phyloP scores from a whole-genome alignment of 148 eudicot species.

The Rhododendron mucronatum region DNA sequence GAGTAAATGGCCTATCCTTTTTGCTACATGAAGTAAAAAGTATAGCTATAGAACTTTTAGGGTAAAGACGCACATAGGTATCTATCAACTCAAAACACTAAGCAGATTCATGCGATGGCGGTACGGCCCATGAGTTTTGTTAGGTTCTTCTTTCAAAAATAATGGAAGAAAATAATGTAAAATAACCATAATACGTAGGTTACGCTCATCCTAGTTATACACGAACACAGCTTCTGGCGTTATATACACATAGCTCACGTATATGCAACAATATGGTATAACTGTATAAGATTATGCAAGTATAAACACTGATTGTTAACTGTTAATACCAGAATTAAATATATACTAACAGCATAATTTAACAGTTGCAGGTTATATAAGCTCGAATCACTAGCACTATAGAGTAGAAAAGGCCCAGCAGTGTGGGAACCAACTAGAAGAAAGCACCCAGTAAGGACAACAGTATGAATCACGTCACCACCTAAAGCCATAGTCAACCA shows the following conservation, averaged over 20 bases:
- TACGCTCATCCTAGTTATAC: not conserved
- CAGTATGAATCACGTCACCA: not conserved
- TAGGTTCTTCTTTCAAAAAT: not conserved
- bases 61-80: not conserved
- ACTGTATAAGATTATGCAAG: not conserved
- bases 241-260: not conserved
- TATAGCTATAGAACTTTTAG: not conserved
- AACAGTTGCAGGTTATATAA: not conserved
- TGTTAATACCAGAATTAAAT: not conserved
- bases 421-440: not conserved
- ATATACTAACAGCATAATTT: not conserved
- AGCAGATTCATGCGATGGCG: not conserved
- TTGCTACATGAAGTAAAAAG: not conserved
- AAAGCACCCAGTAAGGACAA: not conserved
- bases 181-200: not conserved
- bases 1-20: not conserved
- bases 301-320: not conserved
- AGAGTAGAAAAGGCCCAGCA: not conserved
- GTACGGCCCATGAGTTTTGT: not conserved
- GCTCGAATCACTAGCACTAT: not conserved
- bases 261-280: not conserved
- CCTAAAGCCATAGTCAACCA: not conserved
- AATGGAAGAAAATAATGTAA: not conserved
- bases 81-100: not conserved
- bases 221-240: not conserved